phyloP scores from a whole-genome alignment of 2,329 filamentous ascomycete genomes.

The Sclerotinia subarctica region DNA sequence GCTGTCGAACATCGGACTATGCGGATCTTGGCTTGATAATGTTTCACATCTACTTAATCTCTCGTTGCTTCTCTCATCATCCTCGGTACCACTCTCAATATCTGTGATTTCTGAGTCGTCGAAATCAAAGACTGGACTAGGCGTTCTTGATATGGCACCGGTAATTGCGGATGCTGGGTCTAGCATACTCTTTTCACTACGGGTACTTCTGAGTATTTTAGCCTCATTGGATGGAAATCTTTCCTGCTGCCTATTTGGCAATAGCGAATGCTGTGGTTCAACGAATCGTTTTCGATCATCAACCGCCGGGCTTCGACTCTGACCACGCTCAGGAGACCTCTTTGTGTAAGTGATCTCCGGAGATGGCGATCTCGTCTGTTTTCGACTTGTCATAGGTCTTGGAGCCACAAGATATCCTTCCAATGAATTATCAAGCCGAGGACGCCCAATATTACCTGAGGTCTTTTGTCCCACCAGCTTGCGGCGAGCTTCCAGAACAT shows the following conservation, averaged over 20 bases:
- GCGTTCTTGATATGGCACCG: conserved; percentile 1
- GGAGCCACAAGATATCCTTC: conserved; percentile 3
- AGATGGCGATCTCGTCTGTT: not conserved
- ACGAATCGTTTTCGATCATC: not conserved
- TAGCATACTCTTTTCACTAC: not conserved
- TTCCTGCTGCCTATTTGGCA: not conserved
- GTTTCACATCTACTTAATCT: conserved; percentile 12
- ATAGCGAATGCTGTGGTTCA: not conserved
- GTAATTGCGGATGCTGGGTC: not conserved
- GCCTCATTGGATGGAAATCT: not conserved
- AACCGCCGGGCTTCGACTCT: not conserved
- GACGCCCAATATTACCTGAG: not conserved
- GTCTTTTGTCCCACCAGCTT: not conserved
- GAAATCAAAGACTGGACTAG: conserved; percentile 17
- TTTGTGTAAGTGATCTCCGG: not conserved
- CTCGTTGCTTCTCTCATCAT: not conserved
- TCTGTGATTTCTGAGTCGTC: conserved; percentile 12
- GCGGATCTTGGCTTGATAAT: conserved; percentile 7
- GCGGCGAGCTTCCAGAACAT: not conserved
- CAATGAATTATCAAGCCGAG: not conserved
- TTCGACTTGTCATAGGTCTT: not conserved
- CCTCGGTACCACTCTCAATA: conserved; percentile 3
- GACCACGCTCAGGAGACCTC: not conserved
- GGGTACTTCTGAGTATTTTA: not conserved
- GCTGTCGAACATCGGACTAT: conserved; percentile 1